Conservation (phyloP, 2,329 filamentous ascomycete species). For the Ascochyta pisi region DNA sequence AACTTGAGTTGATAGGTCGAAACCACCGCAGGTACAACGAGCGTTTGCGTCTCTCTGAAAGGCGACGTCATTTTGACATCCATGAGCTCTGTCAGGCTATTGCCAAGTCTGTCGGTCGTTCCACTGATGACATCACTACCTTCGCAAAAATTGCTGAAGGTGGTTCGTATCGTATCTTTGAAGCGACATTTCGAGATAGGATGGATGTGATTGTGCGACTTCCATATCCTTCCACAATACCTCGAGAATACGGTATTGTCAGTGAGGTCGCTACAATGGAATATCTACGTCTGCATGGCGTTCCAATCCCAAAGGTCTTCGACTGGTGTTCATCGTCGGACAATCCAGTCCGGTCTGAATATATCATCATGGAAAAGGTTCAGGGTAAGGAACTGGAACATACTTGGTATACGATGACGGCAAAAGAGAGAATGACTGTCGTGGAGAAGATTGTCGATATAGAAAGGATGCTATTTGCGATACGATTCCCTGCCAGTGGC, state of each 20-base stretch:
- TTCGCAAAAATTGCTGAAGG: conserved; percentile 22
- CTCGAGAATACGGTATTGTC: conserved; percentile 39
- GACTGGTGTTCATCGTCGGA: conserved; percentile 24
- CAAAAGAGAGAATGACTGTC: conserved; percentile 27
- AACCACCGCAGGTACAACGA: conserved; percentile 31
- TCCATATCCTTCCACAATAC: conserved; percentile 43
- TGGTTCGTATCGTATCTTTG: conserved; percentile 47
- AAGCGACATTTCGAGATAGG: conserved; percentile 38
- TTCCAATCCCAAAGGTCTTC: conserved; percentile 35
- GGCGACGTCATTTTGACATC: conserved; percentile 30
- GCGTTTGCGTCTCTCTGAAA: conserved; percentile 24
- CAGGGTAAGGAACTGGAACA: conserved; percentile 27
- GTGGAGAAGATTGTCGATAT: conserved; percentile 26
- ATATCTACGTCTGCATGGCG: conserved; percentile 35
- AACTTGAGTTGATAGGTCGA: background rate
- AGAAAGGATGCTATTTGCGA: conserved; percentile 29
- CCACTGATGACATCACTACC: background rate
- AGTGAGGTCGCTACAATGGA: conserved; percentile 50
- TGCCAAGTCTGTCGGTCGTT: background rate
- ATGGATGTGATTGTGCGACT: conserved; percentile 39
- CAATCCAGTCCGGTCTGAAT: conserved; percentile 37
- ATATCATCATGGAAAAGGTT: conserved; percentile 43
- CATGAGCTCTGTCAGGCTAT: conserved; percentile 21
- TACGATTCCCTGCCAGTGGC: conserved; percentile 29
- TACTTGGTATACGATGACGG: conserved; percentile 29